Conservation (phyloP, 306 rosid species). For the Rosa chinensis region DNA sequence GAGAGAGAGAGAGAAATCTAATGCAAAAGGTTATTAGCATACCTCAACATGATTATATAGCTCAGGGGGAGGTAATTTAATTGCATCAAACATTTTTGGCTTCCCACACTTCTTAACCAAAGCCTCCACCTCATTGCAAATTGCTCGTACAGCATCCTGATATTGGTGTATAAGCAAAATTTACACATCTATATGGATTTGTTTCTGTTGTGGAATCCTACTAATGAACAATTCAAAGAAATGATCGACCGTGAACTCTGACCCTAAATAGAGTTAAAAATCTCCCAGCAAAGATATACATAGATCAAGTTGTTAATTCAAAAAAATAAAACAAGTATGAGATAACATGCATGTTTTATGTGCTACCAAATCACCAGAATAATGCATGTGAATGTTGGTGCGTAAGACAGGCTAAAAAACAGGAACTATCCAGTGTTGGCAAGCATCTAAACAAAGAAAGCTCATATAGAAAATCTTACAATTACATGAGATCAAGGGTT, state of each 20-base stretch:
- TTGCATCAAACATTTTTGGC: conserved; percentile 89
- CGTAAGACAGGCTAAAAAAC: background rate
- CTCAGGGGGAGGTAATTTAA: conserved; percentile 89
- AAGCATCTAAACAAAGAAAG: background rate
- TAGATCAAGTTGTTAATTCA: background rate
- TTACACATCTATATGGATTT: conserved; percentile 16
- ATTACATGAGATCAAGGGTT: background rate
- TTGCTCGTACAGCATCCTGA: conserved; percentile 87
- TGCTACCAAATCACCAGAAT: background rate
- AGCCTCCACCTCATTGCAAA: conserved; percentile 81
- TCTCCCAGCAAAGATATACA: background rate
- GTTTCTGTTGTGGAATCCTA: background rate
- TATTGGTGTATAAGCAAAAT: conserved; percentile 33
- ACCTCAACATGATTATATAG: conserved; percentile 82
- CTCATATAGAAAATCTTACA: background rate
- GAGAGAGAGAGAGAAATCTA: background rate
- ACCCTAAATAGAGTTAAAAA: conserved; percentile 13
- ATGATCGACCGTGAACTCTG: conserved; percentile 11
- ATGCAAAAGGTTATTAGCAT: conserved; percentile 28
- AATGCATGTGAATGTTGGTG: background rate
- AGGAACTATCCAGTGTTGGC: background rate
- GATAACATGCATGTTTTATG: background rate
- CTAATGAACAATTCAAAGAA: conserved; percentile 25
- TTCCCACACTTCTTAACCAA: conserved; percentile 90
- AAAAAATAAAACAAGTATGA: background rate